A percentile compares a stretch with the other conserved stretches of the same genome.
Conservation (phyloP, 108 stramenopile species). For the Schizochytrium sp. region DNA sequence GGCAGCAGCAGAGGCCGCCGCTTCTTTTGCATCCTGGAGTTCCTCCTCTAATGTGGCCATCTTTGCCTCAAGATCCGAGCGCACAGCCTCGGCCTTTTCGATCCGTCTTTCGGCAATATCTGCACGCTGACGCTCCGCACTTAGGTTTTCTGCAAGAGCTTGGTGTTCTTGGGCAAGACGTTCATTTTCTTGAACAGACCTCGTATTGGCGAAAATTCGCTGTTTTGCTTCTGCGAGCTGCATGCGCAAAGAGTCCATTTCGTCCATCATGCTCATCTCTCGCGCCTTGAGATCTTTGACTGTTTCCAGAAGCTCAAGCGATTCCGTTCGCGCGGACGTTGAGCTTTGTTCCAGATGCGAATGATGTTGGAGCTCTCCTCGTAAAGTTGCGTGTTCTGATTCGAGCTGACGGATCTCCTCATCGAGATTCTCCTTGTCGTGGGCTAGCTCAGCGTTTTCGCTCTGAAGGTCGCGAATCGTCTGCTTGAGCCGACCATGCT, state of each 20-base stretch:
- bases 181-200: neutral
- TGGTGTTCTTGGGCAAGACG: neutral
- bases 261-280: neutral
- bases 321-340: neutral
- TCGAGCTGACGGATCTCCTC: neutral
- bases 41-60: neutral
- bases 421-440: neutral
- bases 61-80: neutral
- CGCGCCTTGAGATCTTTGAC: neutral
- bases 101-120: neutral
- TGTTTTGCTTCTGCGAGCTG: slow-evolving; percentile 2
- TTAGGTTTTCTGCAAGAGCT: neutral
- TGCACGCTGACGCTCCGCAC: neutral
- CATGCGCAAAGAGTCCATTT: neutral
- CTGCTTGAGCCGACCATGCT: neutral
- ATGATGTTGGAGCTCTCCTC: neutral
- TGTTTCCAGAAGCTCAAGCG: neutral
- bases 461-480: neutral
- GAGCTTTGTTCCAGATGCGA: neutral
- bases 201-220: neutral
- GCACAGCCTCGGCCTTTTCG: neutral
- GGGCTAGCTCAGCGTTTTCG: neutral
- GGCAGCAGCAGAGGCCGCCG: no score
- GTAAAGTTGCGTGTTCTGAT: neutral
- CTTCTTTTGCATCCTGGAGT: no score